These are phyloP conservation scores for Tricholomella constricta DNA, from an alignment of 768 basidiomycete genomes.

Conservation along the genomic window DNA sequence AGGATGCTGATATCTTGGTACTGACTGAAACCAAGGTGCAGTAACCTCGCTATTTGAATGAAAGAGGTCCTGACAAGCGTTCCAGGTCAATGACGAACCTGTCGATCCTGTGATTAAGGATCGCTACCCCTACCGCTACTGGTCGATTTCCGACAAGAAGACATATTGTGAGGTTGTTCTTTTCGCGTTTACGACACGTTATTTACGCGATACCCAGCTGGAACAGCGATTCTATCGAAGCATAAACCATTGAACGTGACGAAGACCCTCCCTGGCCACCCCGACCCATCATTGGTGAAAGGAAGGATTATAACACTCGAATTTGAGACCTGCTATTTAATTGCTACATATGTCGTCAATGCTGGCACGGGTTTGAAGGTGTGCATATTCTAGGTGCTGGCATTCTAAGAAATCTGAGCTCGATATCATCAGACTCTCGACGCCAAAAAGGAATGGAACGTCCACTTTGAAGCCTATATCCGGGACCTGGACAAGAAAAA, in stretches of 20 bases:
- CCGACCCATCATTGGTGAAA: conserved; percentile 61
- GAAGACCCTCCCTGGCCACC: conserved; percentile 74
- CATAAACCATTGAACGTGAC: conserved; percentile 65
- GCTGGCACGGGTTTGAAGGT: conserved; percentile 81
- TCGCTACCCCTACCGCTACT: conserved; percentile 71
- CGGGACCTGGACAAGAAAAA: conserved; percentile 74
- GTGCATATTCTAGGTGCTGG: neutral
- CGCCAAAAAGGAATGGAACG: conserved; percentile 78
- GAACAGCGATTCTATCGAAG: conserved; percentile 82
- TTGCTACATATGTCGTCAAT: conserved; percentile 85
- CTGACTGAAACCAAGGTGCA: conserved; percentile 84
- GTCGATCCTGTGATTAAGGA: conserved; percentile 55
- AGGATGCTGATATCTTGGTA: conserved; percentile 82
- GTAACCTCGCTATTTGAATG: neutral
- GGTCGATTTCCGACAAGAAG: conserved; percentile 80
- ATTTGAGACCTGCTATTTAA: conserved; percentile 65
- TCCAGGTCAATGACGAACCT: conserved; percentile 71
- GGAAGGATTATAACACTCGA: conserved; percentile 85
- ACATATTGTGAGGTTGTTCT: conserved; percentile 58
- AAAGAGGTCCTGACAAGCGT: neutral
- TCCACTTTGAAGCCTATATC: conserved; percentile 73
- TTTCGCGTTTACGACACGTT: neutral
- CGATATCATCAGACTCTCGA: conserved; percentile 60
- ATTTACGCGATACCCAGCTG: conserved; percentile 49
- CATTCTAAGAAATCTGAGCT: neutral